Conservation (phyloP, 2,329 filamentous ascomycete genomes). For the Lachnellula willkommii region DNA sequence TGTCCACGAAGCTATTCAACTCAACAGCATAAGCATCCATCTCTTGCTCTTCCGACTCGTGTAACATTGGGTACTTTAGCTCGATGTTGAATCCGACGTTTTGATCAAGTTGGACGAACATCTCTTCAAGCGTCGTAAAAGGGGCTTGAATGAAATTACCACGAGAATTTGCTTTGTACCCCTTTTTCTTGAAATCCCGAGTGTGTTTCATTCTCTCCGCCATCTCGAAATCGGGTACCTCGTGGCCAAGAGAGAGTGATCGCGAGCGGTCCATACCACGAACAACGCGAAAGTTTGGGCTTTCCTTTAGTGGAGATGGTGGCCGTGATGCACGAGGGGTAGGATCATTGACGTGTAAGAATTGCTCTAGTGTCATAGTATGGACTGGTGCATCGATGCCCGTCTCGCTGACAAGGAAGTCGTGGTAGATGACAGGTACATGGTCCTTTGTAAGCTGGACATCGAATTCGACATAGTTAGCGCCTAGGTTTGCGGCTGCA, state of each 20-base stretch:
- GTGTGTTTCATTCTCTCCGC: slow-evolving; percentile 96
- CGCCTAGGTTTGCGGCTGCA: slow-evolving; percentile 87
- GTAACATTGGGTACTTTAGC: slow-evolving; percentile 98
- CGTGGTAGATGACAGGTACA: slow-evolving; percentile 96
- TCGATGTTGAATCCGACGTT: slow-evolving; percentile 96
- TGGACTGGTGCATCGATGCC: slow-evolving; percentile 96
- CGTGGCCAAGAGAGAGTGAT: slow-evolving; percentile 31
- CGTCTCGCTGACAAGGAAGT: slow-evolving; percentile 95
- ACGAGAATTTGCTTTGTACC: slow-evolving; percentile 91
- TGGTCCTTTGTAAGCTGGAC: slow-evolving; percentile 99
- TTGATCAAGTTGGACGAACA: slow-evolving; percentile 79
- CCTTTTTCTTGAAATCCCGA: slow-evolving; percentile 86
- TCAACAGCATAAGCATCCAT: slow-evolving; percentile 97
- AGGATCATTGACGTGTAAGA: slow-evolving; percentile 68
- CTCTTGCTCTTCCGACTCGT: slow-evolving; percentile 89
- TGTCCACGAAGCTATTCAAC: slow-evolving; percentile 94
- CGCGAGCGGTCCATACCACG: slow-evolving; percentile 30
- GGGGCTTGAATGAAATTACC: slow-evolving; percentile 94
- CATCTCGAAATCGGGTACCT: slow-evolving; percentile 27
- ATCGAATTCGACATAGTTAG: slow-evolving; percentile 70
- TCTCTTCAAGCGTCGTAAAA: slow-evolving; percentile 90
- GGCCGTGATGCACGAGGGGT: slow-evolving; percentile 42
- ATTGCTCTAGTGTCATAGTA: slow-evolving; percentile 90
- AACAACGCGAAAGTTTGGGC: slow-evolving; percentile 20
- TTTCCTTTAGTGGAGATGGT: slow-evolving; percentile 37